Percentiles rank a stretch among this genome's conserved stretches.
These are phyloP conservation scores for Rhododendron williamsianum DNA, from an alignment of 148 eudicot species.

Conservation along the genomic window DNA sequence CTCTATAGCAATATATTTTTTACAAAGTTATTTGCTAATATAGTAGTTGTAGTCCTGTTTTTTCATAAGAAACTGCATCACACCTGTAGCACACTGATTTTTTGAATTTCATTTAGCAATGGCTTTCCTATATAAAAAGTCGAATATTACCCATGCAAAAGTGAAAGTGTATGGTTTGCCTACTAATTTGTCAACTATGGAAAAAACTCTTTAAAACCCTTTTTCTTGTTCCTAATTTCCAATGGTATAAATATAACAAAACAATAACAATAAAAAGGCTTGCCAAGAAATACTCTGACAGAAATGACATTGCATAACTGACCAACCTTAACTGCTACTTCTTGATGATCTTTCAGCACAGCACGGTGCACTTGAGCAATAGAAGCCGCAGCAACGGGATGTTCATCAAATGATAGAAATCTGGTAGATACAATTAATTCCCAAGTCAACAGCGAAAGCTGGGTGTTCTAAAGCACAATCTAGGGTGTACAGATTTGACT, in stretches of 20 bases:
- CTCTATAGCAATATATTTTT: neutral
- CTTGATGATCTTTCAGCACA: constrained; percentile 51
- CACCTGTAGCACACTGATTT: neutral
- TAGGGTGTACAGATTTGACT: neutral
- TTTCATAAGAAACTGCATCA: neutral
- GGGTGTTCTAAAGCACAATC: neutral
- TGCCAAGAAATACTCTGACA: neutral
- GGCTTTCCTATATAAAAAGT: neutral
- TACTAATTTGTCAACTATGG: neutral
- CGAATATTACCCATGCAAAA: neutral
- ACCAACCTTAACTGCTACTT: constrained; percentile 91
- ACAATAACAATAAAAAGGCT: neutral
- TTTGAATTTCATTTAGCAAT: neutral
- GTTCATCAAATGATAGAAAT: constrained; percentile 71
- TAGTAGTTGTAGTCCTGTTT: neutral
- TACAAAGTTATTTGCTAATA: neutral
- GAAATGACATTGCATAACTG: neutral
- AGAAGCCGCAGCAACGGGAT: constrained; percentile 93
- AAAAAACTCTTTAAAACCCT: neutral
- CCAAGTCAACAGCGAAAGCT: constrained; percentile 11
- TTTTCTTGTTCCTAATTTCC: neutral
- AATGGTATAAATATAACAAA: neutral
- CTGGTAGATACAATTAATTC: constrained; percentile 33
- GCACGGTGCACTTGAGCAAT: constrained; percentile 97
- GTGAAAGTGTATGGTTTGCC: neutral